Conservation (phyloP, 2,329 filamentous ascomycete genomes). For the Xylaria sp. region DNA sequence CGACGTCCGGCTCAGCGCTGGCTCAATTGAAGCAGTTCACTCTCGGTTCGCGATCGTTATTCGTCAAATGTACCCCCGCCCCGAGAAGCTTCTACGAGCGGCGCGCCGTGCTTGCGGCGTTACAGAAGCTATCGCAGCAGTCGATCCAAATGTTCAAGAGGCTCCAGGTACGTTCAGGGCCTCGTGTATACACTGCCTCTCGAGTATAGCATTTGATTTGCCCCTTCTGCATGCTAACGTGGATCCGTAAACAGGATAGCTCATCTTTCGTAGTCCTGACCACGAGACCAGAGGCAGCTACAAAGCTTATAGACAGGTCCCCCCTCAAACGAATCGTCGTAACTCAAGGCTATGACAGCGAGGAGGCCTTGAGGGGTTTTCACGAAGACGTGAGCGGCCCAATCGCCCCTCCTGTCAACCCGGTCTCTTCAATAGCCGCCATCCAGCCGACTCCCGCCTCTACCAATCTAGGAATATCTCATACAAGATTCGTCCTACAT, state of each 20-base stretch:
- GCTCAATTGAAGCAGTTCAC: slow-evolving; percentile 47
- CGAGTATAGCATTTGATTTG: background rate
- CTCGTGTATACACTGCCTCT: background rate
- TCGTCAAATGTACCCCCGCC: slow-evolving; percentile 62
- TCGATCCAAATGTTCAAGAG: slow-evolving; percentile 65
- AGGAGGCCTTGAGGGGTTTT: slow-evolving; percentile 33
- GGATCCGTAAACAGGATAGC: slow-evolving; percentile 52
- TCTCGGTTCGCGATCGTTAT: slow-evolving; percentile 53
- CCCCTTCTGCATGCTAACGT: background rate
- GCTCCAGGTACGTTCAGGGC: slow-evolving; percentile 51
- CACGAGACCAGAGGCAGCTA: slow-evolving; percentile 54
- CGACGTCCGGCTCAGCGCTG: slow-evolving; percentile 42
- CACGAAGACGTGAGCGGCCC: slow-evolving; percentile 41
- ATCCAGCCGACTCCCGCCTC: slow-evolving; percentile 39
- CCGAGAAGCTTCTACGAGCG: slow-evolving; percentile 66
- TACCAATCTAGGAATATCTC: slow-evolving; percentile 40
- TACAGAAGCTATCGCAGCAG: slow-evolving; percentile 52
- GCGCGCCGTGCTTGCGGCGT: slow-evolving; percentile 63
- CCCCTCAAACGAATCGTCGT: slow-evolving; percentile 61
- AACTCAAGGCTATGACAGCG: slow-evolving; percentile 32
- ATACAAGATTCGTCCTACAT: slow-evolving; percentile 47
- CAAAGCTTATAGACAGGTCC: slow-evolving; percentile 56
- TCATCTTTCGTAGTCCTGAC: slow-evolving; percentile 64
- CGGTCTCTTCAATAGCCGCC: slow-evolving; percentile 32
- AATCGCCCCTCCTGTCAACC: slow-evolving; percentile 46